Evolutionary conservation across 2,329 filamentous ascomycete genomes (phyloP), one percentile per base, ranked within the genome.

Genomic region (Diaporthe australafricana): DNA sequence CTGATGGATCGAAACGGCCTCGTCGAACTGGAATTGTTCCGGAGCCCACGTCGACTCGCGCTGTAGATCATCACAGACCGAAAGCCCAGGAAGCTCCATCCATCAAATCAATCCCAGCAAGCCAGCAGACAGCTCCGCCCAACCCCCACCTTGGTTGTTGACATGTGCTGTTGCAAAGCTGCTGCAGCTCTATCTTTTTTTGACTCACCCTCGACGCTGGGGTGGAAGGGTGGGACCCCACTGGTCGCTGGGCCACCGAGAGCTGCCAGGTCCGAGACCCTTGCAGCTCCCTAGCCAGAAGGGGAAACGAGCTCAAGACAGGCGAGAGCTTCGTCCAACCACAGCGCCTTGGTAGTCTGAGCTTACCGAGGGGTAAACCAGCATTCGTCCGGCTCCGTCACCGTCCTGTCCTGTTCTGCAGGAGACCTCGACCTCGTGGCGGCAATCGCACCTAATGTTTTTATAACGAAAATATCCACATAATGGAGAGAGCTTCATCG

Each of bases 321-420:
- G 25, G 47, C 55, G 50, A 35, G 30, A 72, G 70, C 60, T 72
- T 52, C 25, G 35, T 62, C 69, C 72, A 73, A 73, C 72, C 72
- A 71, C 47, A 35, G 16, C 35, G 50, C 2, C 62, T n/a, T 47
- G 32, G 68, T 69, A 73, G 56, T 38, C 60, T 71, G 69, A 71
- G 60, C 42, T 63, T 47, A 48, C 60, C 60, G 60, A 63, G 60
- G 57, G 60, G 60, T 63, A 63, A 35, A n/a, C 45, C 35, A 45
- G 16, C 42, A 35, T 48, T 27, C 42, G n/a, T 20, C 6, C 60
- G 9, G 16, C 35, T 40, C 38, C 40, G 5, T 30, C 42, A 30
- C 20, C 42, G 42, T 63, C 25, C 12, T 35, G 2, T n/a, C 27
- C 14, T 4, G 22, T 17, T n/a, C 22, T 14, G 42, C 32, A 5